A percentile compares a stretch with the other conserved stretches of the same genome.
These are phyloP conservation scores for Triticum aestivum DNA, from an alignment of 176 grass and related monocot genomes.

Conservation along the genomic window DNA sequence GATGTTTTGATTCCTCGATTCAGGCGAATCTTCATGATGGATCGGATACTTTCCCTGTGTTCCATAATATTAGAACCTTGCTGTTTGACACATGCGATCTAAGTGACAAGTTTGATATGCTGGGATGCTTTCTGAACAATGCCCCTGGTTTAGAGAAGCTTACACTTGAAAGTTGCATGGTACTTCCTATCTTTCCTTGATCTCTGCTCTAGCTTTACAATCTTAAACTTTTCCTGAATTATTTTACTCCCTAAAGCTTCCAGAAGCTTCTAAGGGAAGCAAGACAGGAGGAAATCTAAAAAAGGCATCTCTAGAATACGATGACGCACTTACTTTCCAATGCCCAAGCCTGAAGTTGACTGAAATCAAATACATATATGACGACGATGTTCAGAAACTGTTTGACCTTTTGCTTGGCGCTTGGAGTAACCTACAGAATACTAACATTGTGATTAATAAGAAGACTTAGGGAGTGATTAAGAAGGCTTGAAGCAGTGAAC, in stretches of 20 bases:
- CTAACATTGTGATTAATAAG: neutral
- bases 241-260: constrained; percentile 6
- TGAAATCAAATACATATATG: constrained; percentile 17
- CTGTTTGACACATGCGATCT: neutral
- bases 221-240: neutral
- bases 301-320: neutral
- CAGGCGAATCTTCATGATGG: neutral
- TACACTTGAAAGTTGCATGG: constrained; percentile 23
- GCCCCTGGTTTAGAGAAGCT: constrained; percentile 21
- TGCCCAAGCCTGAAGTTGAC: constrained; percentile 27
- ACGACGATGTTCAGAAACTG: neutral
- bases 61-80: constrained; percentile 4
- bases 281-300: neutral
- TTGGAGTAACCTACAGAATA: constrained; percentile 23
- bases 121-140: constrained; percentile 7
- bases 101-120: neutral
- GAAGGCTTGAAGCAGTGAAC: neutral
- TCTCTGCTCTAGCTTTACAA: neutral
- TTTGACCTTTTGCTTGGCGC: constrained; percentile 19
- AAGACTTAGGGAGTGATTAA: neutral
- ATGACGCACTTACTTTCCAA: neutral
- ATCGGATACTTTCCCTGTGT: constrained; percentile 13
- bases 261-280: neutral
- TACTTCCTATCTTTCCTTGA: neutral
- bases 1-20: neutral